A percentile compares a stretch with the other conserved stretches of the same genome.
phyloP scores from a whole-genome alignment of 1,284 basidiomycete genomes.

The Mycena sp. region DNA sequence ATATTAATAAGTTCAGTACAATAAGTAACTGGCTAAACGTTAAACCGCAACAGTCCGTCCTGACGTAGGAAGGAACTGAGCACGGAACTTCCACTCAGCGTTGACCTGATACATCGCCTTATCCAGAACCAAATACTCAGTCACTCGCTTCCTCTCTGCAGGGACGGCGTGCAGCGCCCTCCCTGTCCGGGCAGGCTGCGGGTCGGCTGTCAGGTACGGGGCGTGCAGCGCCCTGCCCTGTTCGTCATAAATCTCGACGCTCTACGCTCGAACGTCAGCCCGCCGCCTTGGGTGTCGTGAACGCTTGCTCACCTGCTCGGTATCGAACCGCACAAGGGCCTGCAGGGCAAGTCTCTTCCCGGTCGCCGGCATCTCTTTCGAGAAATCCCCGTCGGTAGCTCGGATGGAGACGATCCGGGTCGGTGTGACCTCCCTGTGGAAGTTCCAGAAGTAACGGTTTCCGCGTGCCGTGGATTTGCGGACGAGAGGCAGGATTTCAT shows the following conservation, averaged over 20 bases:
- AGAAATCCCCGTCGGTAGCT: conserved; percentile 59
- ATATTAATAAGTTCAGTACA: no score
- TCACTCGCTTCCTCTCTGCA: conserved; percentile 60
- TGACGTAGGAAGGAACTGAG: conserved; percentile 53
- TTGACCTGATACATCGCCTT: conserved; percentile 74
- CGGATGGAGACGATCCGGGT: conserved; percentile 68
- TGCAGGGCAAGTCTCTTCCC: conserved; percentile 71
- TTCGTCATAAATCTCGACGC: conserved; percentile 55
- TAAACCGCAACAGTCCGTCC: conserved; percentile 26
- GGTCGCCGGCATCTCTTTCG: conserved; percentile 54
- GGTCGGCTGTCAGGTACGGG: conserved; percentile 40
- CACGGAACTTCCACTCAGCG: conserved; percentile 67
- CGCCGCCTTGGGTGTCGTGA: background rate
- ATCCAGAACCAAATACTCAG: conserved; percentile 76
- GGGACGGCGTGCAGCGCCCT: conserved; percentile 23
- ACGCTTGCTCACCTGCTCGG: conserved; percentile 63
- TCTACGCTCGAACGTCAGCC: conserved; percentile 38
- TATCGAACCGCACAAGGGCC: conserved; percentile 74
- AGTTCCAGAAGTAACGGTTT: conserved; percentile 58
- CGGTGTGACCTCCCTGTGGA: conserved; percentile 58
- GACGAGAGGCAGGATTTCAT: conserved; percentile 39
- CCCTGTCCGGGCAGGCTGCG: conserved; percentile 44
- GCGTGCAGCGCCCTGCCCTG: conserved; percentile 49
- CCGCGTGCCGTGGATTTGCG: conserved; percentile 40
- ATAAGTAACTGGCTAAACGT: no score